Evolutionary conservation across 768 basidiomycete species (phyloP).

Genomic region (Tephrocybe sp.): DNA sequence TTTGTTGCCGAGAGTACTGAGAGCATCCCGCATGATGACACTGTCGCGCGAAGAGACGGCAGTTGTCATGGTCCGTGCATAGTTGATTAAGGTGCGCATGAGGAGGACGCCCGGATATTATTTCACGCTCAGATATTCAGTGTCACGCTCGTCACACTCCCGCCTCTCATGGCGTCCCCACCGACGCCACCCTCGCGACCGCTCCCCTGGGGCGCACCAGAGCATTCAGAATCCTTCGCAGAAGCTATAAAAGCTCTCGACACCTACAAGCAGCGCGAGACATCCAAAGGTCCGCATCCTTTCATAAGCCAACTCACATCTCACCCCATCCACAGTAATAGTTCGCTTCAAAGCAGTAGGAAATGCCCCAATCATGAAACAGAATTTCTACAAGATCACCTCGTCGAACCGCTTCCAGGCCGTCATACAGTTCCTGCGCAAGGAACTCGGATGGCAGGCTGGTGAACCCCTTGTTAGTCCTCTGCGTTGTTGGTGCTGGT

Average conservation of each 20-base stretch:
- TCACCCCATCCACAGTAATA: constrained; percentile 59
- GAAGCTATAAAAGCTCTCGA: constrained; percentile 76
- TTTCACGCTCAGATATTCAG: too few relatives aligned
- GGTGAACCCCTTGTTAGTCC: constrained; percentile 78
- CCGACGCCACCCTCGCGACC: constrained; percentile 29
- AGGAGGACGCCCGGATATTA: too few relatives aligned
- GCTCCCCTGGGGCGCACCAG: constrained; percentile 31
- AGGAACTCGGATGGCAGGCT: constrained; percentile 84
- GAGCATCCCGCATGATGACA: constrained; percentile 17
- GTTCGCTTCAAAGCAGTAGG: constrained; percentile 98
- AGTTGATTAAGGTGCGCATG: too few relatives aligned
- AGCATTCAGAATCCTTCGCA: constrained; percentile 29
- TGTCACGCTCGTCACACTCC: too few relatives aligned
- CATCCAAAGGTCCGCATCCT: constrained; percentile 60
- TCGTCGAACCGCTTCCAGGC: constrained; percentile 93
- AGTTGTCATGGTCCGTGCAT: constrained; percentile 16
- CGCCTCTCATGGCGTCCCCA: too few relatives aligned
- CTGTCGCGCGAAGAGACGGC: constrained; percentile 13
- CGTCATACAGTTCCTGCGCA: constrained; percentile 90
- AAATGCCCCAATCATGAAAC: constrained; percentile 98
- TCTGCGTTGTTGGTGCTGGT: not conserved
- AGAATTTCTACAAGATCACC: constrained; percentile 98
- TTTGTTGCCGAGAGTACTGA: constrained; percentile 17
- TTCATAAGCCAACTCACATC: not conserved
- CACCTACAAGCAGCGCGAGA: constrained; percentile 84